These are phyloP conservation scores for Macrolepiota fuliginosa DNA, from an alignment of 768 basidiomycete genomes.

Conservation along the genomic window DNA sequence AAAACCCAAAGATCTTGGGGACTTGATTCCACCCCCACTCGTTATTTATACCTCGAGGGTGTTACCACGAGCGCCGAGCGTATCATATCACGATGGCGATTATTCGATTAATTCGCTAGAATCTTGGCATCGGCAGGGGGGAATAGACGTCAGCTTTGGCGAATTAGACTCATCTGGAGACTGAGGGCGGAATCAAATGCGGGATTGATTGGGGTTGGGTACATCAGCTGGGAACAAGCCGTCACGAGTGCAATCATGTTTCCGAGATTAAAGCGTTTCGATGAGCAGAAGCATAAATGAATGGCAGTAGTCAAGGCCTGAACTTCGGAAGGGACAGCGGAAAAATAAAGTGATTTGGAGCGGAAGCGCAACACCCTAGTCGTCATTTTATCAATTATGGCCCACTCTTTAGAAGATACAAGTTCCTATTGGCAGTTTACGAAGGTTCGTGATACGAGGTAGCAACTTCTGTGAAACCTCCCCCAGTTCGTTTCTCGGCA, in stretches of 20 bases:
- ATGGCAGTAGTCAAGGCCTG: conserved; percentile 7
- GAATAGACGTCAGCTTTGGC: neutral
- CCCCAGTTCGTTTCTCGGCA: neutral
- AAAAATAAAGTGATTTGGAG: conserved; percentile 5
- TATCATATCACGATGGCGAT: neutral
- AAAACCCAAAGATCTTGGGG: neutral
- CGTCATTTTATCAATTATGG: neutral
- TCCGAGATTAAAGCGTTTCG: conserved; percentile 18
- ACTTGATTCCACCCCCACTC: neutral
- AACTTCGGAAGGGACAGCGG: conserved; percentile 15
- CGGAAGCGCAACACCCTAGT: neutral
- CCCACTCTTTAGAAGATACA: neutral
- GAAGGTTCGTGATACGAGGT: neutral
- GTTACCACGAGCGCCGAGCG: neutral
- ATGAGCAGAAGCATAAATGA: conserved; percentile 13
- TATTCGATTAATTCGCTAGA: conserved; percentile 9
- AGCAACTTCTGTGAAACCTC: neutral
- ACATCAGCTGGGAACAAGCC: neutral
- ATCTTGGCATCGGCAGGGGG: neutral
- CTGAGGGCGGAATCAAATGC: neutral
- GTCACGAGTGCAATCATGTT: conserved; percentile 1
- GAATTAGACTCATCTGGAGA: neutral
- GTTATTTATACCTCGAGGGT: conserved; percentile 2
- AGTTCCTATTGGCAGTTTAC: neutral
- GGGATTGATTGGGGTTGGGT: neutral